Evolutionary conservation across 129 eudicot genomes (phyloP).

Genomic region (Flaveria brownii): DNA sequence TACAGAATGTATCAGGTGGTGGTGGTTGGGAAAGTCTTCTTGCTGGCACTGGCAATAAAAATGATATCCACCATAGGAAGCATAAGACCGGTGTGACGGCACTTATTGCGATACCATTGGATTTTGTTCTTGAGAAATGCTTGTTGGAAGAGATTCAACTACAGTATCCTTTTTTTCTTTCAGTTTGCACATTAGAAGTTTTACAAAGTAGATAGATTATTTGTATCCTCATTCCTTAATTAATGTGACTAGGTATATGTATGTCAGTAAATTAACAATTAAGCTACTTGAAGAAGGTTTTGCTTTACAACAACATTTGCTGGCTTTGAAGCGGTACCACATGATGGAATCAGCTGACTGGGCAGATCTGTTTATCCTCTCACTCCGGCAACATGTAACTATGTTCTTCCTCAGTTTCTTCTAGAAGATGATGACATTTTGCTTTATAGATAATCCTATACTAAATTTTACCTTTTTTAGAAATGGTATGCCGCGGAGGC

Average conservation of each 20-base stretch:
- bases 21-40: conserved; percentile 81
- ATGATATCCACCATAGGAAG: conserved; percentile 28
- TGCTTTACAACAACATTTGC: conserved; percentile 72
- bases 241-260: conserved; percentile 62
- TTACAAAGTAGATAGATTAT: not conserved
- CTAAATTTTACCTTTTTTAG: conserved; percentile 40
- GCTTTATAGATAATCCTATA: conserved; percentile 18
- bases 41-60: conserved; percentile 40
- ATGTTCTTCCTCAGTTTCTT: not conserved
- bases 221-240: conserved; percentile 48
- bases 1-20: conserved; percentile 56
- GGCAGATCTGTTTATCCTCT: conserved; percentile 86
- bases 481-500: conserved; percentile 70
- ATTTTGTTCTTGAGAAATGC: conserved; percentile 81
- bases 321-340: conserved; percentile 83
- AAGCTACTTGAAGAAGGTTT: conserved; percentile 90
- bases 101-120: conserved; percentile 70
- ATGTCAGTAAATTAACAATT: conserved; percentile 80
- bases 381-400: conserved; percentile 72
- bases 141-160: conserved; percentile 76
- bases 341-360: conserved; percentile 97
- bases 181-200: conserved; percentile 12
- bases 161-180: conserved; percentile 75
- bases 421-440: not conserved
- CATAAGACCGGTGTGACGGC: conserved; percentile 37